Conservation (phyloP, 805 yeast species). For the Saturnispora gosingensis region DNA sequence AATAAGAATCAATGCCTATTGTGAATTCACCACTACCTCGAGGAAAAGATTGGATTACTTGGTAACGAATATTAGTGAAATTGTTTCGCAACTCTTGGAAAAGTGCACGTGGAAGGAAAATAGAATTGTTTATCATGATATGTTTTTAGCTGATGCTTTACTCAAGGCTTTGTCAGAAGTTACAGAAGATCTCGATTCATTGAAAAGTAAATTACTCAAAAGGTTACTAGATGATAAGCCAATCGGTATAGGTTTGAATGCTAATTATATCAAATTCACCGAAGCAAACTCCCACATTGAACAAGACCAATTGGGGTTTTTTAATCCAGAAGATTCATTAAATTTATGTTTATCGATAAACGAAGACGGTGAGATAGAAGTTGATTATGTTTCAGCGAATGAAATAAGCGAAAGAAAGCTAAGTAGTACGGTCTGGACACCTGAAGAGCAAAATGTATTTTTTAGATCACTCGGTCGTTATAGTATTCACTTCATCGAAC, state of each 20-base stretch:
- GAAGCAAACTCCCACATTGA: conserved; percentile 4
- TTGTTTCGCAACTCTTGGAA: not conserved
- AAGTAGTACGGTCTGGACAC: conserved; percentile 30
- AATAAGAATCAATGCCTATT: not conserved
- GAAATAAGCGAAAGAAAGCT: not conserved
- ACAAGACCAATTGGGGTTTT: not conserved
- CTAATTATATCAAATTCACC: conserved; percentile 5
- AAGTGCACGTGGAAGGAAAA: not conserved
- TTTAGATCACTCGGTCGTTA: conserved; percentile 40
- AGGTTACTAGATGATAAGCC: not conserved
- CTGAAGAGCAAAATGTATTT: conserved; percentile 41
- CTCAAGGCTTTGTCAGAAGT: not conserved
- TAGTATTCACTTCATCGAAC: conserved; percentile 39
- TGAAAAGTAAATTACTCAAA: not conserved
- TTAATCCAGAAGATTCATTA: conserved; percentile 1
- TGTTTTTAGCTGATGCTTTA: not conserved
- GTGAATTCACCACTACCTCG: not conserved
- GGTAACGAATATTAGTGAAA: not conserved
- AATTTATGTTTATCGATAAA: not conserved
- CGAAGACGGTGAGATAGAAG: conserved; percentile 12
- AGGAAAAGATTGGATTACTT: not conserved
- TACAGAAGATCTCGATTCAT: not conserved
- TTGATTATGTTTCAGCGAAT: conserved; percentile 21
- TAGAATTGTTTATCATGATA: not conserved
- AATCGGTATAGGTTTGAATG: not conserved